Percentiles rank a stretch among this genome's conserved stretches.
These are phyloP conservation scores for Stagonosporopsis cucurbitacearum DNA, from an alignment of 2,329 filamentous ascomycete species.

Conservation along the genomic window DNA sequence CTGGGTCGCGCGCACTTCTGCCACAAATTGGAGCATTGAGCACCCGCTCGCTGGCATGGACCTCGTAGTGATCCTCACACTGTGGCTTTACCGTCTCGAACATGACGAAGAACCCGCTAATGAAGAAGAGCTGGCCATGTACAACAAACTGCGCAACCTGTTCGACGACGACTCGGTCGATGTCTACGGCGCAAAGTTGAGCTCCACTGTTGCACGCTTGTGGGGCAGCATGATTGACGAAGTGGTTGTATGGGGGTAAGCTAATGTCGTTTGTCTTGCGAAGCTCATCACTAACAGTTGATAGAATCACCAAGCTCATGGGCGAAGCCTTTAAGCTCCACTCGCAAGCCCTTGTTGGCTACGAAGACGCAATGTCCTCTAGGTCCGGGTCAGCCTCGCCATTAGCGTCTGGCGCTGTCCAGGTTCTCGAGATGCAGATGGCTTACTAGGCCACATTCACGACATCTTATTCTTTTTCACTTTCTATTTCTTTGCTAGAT, in stretches of 20 bases:
- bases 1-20: conserved; percentile 97
- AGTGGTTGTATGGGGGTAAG: conserved; percentile 99
- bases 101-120: conserved; percentile 93
- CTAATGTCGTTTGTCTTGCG: conserved; percentile 40
- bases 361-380: conserved; percentile 76
- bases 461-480: conserved; percentile 25
- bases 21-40: conserved; percentile 99
- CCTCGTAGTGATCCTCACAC: conserved; percentile 94
- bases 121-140: conserved; percentile 85
- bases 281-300: conserved; percentile 53
- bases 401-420: conserved; percentile 50
- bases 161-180: conserved; percentile 92
- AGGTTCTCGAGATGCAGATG: conserved; percentile 53
- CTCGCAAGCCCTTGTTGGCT: conserved; percentile 91
- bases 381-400: conserved; percentile 53
- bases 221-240: conserved; percentile 99
- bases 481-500: conserved; percentile 39
- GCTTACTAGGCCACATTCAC: conserved; percentile 45
- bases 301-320: conserved; percentile 90
- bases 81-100: conserved; percentile 99
- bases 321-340: conserved; percentile 98
- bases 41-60: conserved; percentile 96
- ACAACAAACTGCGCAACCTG: conserved; percentile 87
- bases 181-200: conserved; percentile 80
- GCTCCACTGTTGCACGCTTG: conserved; percentile 90